Conservation (phyloP, 371 early-diverging fungal genomes). For the Mucor racemosus region DNA sequence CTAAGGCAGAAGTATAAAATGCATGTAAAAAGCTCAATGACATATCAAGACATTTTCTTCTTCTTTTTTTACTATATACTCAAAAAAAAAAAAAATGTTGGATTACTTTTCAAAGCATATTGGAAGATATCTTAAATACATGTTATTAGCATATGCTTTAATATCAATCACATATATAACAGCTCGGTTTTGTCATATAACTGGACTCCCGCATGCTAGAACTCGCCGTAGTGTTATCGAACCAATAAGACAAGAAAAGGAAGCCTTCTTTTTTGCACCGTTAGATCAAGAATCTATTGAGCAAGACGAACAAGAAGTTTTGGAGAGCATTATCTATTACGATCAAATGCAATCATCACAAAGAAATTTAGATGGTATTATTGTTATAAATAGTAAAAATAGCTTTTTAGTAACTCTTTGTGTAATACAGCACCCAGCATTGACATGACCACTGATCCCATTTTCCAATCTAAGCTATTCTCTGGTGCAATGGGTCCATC, state of each 20-base stretch:
- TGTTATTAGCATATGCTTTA: slow-evolving; percentile 29
- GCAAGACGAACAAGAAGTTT: slow-evolving; percentile 19
- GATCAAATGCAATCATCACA: not conserved
- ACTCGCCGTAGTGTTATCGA: slow-evolving; percentile 10
- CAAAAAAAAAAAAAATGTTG: not conserved
- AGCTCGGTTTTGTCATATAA: slow-evolving; percentile 21
- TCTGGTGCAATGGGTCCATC: slow-evolving; percentile 58
- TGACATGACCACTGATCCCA: slow-evolving; percentile 32
- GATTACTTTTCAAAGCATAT: slow-evolving; percentile 15
- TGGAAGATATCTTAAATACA: slow-evolving; percentile 18
- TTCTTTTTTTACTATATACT: not conserved
- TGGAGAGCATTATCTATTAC: slow-evolving; percentile 2
- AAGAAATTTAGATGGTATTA: not conserved
- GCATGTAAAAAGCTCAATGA: not conserved
- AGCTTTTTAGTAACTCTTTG: too few relatives aligned
- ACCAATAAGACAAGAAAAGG: slow-evolving; percentile 10
- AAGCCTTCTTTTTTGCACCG: slow-evolving; percentile 12
- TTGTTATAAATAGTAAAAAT: too few relatives aligned
- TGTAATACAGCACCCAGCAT: not conserved
- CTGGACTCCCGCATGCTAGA: slow-evolving; percentile 2
- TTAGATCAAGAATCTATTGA: slow-evolving; percentile 13
- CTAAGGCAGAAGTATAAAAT: not conserved
- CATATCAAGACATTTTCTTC: not conserved
- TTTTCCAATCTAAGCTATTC: slow-evolving; percentile 55
- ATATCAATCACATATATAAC: slow-evolving; percentile 27